Conservation (phyloP, 768 basidiomycete genomes). For the Gautieria morchelliformis region DNA sequence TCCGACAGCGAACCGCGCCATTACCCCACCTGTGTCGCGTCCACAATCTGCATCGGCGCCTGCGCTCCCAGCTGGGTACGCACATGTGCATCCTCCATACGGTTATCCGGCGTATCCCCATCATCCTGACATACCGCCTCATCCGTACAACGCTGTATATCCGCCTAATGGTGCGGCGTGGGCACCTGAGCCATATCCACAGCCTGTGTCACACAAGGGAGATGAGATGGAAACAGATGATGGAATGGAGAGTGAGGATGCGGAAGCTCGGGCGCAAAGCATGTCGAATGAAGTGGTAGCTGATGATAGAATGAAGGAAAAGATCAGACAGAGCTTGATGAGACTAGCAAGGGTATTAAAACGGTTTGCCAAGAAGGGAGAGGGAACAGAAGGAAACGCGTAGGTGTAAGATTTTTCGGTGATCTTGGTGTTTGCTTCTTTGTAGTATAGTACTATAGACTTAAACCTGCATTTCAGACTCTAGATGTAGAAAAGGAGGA, state of each 20-base stretch:
- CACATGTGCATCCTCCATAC: slow-evolving; percentile 29
- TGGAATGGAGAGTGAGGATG: slow-evolving; percentile 3
- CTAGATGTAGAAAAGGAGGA: too few species aligned
- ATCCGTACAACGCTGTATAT: neutral
- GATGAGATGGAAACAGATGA: slow-evolving; percentile 5
- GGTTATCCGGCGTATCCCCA: slow-evolving; percentile 17
- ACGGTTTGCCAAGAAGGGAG: slow-evolving; percentile 7
- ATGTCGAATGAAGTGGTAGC: neutral
- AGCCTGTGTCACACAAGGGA: neutral
- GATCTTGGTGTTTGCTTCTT: neutral
- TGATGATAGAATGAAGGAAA: neutral
- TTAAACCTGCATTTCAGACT: too few species aligned
- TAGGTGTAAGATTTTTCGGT: neutral
- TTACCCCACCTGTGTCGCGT: slow-evolving; percentile 22
- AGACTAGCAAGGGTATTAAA: neutral
- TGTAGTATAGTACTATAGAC: too few species aligned
- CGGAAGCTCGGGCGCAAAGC: neutral
- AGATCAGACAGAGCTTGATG: slow-evolving; percentile 5
- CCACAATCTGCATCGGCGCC: slow-evolving; percentile 21
- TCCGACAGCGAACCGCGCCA: slow-evolving; percentile 21
- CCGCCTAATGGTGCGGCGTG: neutral
- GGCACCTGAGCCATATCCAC: neutral
- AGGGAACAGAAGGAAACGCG: neutral
- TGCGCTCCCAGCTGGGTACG: slow-evolving; percentile 27
- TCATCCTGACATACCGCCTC: neutral